Percentiles rank a stretch among this genome's conserved stretches.
phyloP scores from a whole-genome alignment of 768 basidiomycete genomes.

The Tulasnella sp. region DNA sequence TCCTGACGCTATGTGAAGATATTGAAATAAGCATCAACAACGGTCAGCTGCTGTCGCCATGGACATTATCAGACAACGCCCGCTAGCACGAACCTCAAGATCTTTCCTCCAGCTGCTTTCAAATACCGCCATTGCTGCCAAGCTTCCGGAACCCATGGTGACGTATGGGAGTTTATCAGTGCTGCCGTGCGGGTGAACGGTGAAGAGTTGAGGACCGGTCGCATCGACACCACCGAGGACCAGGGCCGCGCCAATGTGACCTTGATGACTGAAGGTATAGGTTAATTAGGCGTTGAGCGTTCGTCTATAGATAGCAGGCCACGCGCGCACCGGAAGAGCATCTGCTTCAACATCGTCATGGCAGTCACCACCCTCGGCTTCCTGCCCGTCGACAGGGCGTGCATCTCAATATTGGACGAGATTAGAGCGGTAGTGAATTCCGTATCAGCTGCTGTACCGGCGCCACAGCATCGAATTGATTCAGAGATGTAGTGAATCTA shows the following conservation, averaged over 20 bases:
- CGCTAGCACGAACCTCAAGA: slow-evolving; percentile 64
- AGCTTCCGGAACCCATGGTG: slow-evolving; percentile 95
- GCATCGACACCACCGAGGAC: slow-evolving; percentile 96
- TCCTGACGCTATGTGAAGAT: slow-evolving; percentile 62
- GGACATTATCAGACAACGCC: neutral
- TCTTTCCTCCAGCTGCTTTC: slow-evolving; percentile 82
- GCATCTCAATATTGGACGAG: slow-evolving; percentile 93
- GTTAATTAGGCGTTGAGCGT: neutral
- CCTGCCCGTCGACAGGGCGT: slow-evolving; percentile 84
- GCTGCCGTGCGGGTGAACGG: slow-evolving; percentile 93
- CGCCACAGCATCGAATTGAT: slow-evolving; percentile 95
- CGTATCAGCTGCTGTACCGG: slow-evolving; percentile 98
- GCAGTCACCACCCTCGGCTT: slow-evolving; percentile 95
- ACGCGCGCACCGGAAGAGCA: slow-evolving; percentile 75
- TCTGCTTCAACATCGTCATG: slow-evolving; percentile 99
- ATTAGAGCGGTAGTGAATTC: slow-evolving; percentile 94
- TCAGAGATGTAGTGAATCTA: slow-evolving; percentile 98
- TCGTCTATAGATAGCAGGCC: neutral
- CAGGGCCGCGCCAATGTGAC: slow-evolving; percentile 91
- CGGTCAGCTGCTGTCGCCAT: neutral
- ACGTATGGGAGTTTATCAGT: slow-evolving; percentile 99
- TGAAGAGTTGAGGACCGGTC: slow-evolving; percentile 94
- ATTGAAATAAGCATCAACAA: neutral
- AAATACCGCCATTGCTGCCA: slow-evolving; percentile 99
- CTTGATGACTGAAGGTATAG: slow-evolving; percentile 72